phyloP scores from a whole-genome alignment of 192 early-diverging fungal species.

The Chytriomyces confervae region DNA sequence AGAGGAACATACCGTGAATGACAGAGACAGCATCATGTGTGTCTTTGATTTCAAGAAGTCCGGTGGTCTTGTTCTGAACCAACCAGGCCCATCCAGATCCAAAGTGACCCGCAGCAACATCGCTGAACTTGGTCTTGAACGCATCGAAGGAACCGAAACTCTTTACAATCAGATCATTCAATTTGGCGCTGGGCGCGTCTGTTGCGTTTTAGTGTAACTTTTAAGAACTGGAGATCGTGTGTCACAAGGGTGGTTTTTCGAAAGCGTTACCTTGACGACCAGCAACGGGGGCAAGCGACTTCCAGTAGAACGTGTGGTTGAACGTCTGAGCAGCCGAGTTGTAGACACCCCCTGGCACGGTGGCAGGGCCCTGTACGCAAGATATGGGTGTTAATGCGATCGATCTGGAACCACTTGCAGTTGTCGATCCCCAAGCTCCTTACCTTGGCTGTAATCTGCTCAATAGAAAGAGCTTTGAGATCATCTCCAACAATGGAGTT shows the following conservation, averaged over 20 bases:
- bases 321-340: conserved; percentile 64
- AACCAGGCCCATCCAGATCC: conserved; percentile 93
- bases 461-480: conserved; percentile 67
- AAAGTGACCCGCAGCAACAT: conserved; percentile 72
- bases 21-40: conserved; percentile 50
- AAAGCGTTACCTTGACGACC: conserved; percentile 16
- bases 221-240: background rate
- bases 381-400: background rate
- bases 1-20: conserved; percentile 84
- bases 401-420: too few relatives aligned
- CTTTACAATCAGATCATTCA: conserved; percentile 76
- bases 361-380: conserved; percentile 22
- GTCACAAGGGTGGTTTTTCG: background rate
- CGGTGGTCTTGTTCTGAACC: conserved; percentile 75
- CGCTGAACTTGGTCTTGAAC: conserved; percentile 78
- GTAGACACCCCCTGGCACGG: conserved; percentile 39
- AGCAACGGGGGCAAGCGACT: conserved; percentile 71
- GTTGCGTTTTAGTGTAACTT: background rate
- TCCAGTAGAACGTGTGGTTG: conserved; percentile 95
- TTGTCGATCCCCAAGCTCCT: background rate
- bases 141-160: conserved; percentile 85
- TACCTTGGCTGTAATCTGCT: conserved; percentile 63
- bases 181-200: conserved; percentile 41
- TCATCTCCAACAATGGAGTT: conserved; percentile 58
- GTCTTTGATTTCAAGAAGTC: conserved; percentile 83